Evolutionary conservation across 1,284 basidiomycete genomes (phyloP), one percentile per base, ranked within the genome.

Genomic region (Kwoniella shivajii): DNA sequence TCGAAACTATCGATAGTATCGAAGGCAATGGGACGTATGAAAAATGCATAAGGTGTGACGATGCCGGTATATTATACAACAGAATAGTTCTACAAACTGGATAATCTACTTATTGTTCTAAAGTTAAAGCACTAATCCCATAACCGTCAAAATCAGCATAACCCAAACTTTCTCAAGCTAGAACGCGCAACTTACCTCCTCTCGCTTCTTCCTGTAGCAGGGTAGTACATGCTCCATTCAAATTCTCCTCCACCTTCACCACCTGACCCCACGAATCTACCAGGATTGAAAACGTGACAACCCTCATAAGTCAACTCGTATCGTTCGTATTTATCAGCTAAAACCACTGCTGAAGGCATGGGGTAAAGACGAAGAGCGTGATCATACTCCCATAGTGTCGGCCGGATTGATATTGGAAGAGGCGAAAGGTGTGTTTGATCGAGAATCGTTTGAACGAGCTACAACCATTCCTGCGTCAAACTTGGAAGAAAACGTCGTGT

Each of bases 211-310:
- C 76, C 73, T 3, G 73, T 76, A 4, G 75, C 68, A 29, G 92
- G 92, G 54, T 87, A 89, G 70, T 92, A 95, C 16, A 90, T 88
- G n/a, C 88, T 89, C 79, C 93, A 94, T 16, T 85, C 83, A 65
- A 90, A 88, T 3, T 87, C 73, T n/a, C 71, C 69, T 16, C 66
- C 69, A 29, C 60, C 66, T 26, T 62, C 64, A n/a, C 64, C 67
- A 4, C 67, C 69, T 42, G 84, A 88, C 7, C 88, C 85, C 16
- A 92, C 80, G 69, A 94, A 93, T 50, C 87, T 86, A 13, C 96
- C 95, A 0, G 96, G 96, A 75, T 99, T 99, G 82, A 99, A 93
- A 29, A 99, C 96, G 77, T 98, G 95, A 71, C 96, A 99, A 6
- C 92, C 92, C 62, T 95, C 94, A 73, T 99, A 99, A 1, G 94